phyloP scores from a whole-genome alignment of 2,329 filamentous ascomycete genomes.

The Ophiostoma fasciatum region DNA sequence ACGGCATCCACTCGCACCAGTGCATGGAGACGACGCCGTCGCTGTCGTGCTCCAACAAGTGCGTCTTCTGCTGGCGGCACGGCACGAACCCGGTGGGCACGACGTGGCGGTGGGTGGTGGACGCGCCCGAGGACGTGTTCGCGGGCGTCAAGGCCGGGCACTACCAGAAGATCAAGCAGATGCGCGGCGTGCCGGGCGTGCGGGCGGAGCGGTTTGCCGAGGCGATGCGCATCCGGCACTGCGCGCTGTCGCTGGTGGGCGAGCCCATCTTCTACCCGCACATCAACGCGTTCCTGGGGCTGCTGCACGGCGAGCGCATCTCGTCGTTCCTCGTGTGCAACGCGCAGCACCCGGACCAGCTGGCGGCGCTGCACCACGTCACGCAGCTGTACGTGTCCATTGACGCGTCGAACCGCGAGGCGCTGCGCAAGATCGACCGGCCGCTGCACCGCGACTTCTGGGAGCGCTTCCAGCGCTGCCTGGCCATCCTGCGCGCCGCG shows the following conservation, averaged over 20 bases:
- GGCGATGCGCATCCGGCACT: slow-evolving; percentile 86
- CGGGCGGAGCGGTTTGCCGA: slow-evolving; percentile 83
- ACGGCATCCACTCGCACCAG: slow-evolving; percentile 88
- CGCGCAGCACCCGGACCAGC: slow-evolving; percentile 85
- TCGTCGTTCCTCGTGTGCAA: slow-evolving; percentile 95
- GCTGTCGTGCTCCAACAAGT: slow-evolving; percentile 93
- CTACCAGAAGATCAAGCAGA: slow-evolving; percentile 96
- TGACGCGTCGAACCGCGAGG: slow-evolving; percentile 82
- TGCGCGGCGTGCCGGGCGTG: slow-evolving; percentile 85
- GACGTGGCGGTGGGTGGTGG: slow-evolving; percentile 92
- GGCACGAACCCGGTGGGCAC: slow-evolving; percentile 95
- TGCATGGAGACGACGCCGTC: slow-evolving; percentile 98
- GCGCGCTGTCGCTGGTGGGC: slow-evolving; percentile 79
- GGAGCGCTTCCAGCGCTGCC: slow-evolving; percentile 84
- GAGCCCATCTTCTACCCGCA: slow-evolving; percentile 98
- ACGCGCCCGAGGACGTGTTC: slow-evolving; percentile 81
- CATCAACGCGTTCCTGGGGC: slow-evolving; percentile 78
- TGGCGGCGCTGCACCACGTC: slow-evolving; percentile 66
- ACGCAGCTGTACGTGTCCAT: slow-evolving; percentile 96
- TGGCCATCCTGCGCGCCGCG: slow-evolving; percentile 76
- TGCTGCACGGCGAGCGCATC: slow-evolving; percentile 77
- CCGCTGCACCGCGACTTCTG: slow-evolving; percentile 93
- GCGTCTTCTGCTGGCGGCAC: slow-evolving; percentile 97
- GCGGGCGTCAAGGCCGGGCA: slow-evolving; percentile 79
- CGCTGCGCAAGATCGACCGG: slow-evolving; percentile 73